phyloP scores from a whole-genome alignment of 306 rosid species.

The Dryas alaskensis region DNA sequence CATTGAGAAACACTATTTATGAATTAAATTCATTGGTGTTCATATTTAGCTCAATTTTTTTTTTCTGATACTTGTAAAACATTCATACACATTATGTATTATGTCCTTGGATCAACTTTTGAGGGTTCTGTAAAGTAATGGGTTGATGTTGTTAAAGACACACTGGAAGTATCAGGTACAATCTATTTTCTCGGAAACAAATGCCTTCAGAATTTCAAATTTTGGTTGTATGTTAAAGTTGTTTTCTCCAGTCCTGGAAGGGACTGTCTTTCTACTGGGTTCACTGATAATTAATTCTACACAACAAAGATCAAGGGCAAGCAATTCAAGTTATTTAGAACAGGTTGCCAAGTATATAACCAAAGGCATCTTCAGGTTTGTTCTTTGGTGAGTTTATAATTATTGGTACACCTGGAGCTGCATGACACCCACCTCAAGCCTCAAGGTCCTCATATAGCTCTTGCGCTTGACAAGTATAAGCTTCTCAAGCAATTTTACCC shows the following conservation, averaged over 20 bases:
- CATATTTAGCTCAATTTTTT: neutral
- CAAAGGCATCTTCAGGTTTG: neutral
- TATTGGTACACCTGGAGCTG: too few species aligned
- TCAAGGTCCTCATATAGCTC: too few species aligned
- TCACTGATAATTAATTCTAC: neutral
- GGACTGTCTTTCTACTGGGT: neutral
- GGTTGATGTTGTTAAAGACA: constrained; percentile 19
- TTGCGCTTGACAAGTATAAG: too few species aligned
- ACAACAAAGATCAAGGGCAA: too few species aligned
- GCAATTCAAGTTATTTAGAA: neutral
- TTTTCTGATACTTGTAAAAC: constrained; percentile 18
- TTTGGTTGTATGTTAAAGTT: neutral
- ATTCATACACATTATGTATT: neutral
- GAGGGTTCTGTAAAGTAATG: constrained; percentile 18
- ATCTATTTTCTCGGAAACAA: neutral
- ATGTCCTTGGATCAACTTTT: constrained; percentile 12
- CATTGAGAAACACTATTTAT: neutral
- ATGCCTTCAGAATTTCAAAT: neutral
- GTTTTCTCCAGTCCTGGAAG: neutral
- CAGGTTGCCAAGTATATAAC: neutral
- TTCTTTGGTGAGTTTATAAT: neutral
- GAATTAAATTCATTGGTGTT: constrained; percentile 5
- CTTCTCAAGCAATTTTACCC: too few species aligned
- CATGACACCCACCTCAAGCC: too few species aligned
- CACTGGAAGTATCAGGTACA: neutral